Evolutionary conservation across 2,329 filamentous ascomycete species (phyloP).

Genomic region (Emergomyces pasteurianus): DNA sequence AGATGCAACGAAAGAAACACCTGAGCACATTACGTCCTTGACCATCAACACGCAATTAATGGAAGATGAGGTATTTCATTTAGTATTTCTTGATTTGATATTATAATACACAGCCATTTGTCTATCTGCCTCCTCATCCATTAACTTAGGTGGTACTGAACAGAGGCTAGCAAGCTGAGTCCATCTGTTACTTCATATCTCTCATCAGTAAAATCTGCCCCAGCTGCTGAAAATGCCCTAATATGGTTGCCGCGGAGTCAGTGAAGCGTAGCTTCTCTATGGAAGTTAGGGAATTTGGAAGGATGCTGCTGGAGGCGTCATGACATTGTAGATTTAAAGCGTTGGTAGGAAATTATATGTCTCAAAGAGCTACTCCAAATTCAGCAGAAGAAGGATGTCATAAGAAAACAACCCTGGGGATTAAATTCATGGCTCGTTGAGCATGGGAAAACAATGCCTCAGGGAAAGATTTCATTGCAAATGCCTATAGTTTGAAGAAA

Average conservation of each 20-base stretch:
- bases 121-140: neutral
- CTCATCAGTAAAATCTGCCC: neutral
- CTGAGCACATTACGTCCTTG: neutral
- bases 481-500: neutral
- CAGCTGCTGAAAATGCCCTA: neutral
- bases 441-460: neutral
- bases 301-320: too few species aligned
- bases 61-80: neutral
- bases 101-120: too few species aligned
- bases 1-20: neutral
- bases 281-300: neutral
- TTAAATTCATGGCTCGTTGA: neutral
- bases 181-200: neutral
- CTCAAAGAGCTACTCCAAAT: too few species aligned
- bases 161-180: neutral
- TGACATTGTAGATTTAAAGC: too few species aligned
- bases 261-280: neutral
- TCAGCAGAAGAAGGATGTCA: too few species aligned
- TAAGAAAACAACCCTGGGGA: neutral
- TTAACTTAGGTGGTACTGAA: neutral
- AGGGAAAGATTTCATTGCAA: too few species aligned
- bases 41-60: too few species aligned
- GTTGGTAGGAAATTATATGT: neutral
- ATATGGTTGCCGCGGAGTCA: neutral
- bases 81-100: too few species aligned